Percentiles rank a stretch among this genome's conserved stretches.
phyloP scores from a whole-genome alignment of 306 rosid genomes.

The Pyrus bretschneideri region DNA sequence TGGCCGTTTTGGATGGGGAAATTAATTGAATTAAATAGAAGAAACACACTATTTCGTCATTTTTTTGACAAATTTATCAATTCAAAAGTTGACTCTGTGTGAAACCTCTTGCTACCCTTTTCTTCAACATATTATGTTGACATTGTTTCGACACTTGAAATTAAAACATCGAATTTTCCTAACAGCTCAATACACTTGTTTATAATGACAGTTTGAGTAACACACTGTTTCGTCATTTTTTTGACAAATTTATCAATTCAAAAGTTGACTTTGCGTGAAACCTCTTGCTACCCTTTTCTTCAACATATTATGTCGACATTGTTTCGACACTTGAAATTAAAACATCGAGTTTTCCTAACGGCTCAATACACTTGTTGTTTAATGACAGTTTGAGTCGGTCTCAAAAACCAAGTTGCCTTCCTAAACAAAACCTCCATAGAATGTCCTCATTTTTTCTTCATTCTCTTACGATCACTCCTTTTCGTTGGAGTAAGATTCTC shows the following conservation, averaged over 20 bases:
- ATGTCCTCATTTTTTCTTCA: background rate
- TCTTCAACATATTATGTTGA: slow-evolving; percentile 5
- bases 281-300: background rate
- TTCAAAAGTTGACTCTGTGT: background rate
- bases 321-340: background rate
- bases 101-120: background rate
- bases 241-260: background rate
- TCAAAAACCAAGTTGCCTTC: background rate
- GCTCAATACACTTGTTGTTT: background rate
- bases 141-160: background rate
- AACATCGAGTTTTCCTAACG: background rate
- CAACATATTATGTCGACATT: slow-evolving; percentile 16
- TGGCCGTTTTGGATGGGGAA: background rate
- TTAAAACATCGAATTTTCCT: background rate
- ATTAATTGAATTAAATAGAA: background rate
- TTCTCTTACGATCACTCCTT: background rate
- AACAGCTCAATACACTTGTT: background rate
- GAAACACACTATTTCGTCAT: slow-evolving; percentile 6
- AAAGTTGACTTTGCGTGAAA: slow-evolving; percentile 1
- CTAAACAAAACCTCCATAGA: background rate
- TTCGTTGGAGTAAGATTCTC: too few species aligned
- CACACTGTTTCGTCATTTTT: background rate
- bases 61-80: background rate
- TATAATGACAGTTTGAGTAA: background rate
- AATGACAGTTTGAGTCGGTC: background rate